Evolutionary conservation across 2,329 filamentous ascomycete species (phyloP).

Genomic region (Colletotrichum orchidophilum): DNA sequence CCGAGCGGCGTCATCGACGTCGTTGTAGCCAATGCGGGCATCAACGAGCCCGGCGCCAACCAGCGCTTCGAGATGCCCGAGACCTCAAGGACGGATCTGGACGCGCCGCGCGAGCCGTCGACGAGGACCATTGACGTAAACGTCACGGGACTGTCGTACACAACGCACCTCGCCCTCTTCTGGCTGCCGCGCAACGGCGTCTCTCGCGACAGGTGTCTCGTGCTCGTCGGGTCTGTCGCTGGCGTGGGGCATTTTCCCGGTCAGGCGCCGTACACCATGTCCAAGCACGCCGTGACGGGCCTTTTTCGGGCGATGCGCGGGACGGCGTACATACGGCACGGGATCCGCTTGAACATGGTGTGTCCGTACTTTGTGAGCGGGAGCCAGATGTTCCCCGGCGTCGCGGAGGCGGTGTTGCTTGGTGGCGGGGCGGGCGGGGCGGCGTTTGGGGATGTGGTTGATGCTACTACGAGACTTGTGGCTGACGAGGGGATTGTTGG

Average conservation of each 20-base stretch:
- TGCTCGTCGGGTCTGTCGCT: constrained; percentile 71
- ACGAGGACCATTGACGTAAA: constrained; percentile 69
- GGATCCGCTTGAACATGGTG: constrained; percentile 72
- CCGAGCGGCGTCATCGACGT: constrained; percentile 66
- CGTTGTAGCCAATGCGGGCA: constrained; percentile 74
- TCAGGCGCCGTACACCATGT: constrained; percentile 63
- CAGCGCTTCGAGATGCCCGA: constrained; percentile 57
- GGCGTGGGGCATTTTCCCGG: constrained; percentile 57
- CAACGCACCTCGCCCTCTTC: constrained; percentile 70
- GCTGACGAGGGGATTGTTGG: constrained; percentile 67
- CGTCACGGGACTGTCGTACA: constrained; percentile 71
- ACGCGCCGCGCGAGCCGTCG: constrained; percentile 53
- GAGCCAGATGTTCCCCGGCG: constrained; percentile 60
- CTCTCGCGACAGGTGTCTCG: constrained; percentile 63
- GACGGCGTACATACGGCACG: constrained; percentile 53
- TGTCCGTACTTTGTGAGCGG: constrained; percentile 74
- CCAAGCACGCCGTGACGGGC: constrained; percentile 74
- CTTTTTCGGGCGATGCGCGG: constrained; percentile 68
- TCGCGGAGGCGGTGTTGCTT: constrained; percentile 58
- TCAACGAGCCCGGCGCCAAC: constrained; percentile 49
- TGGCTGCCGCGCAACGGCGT: constrained; percentile 60
- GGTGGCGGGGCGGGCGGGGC: constrained; percentile 60
- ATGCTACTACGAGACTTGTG: constrained; percentile 69
- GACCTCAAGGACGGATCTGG: constrained; percentile 51
- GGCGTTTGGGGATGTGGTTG: constrained; percentile 67